These are phyloP conservation scores for Blepharisma stoltei DNA, from an alignment of 73 alveolate species.

Conservation along the genomic window DNA sequence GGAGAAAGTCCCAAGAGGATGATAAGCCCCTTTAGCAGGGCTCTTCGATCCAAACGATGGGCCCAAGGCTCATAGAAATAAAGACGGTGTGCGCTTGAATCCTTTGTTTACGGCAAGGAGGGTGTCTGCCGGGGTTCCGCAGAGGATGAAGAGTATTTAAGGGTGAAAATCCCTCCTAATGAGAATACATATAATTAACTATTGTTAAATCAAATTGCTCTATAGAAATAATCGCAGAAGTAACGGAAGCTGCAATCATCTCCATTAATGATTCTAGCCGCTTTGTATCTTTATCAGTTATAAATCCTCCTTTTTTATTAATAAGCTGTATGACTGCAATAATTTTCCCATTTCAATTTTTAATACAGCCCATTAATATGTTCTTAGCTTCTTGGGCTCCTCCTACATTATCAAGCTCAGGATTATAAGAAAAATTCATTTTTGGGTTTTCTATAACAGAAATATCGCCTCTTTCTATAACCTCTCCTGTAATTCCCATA, in stretches of 20 bases:
- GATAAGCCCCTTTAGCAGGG: no score
- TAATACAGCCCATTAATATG: not conserved
- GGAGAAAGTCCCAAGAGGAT: no score
- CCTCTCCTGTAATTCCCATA: conserved; percentile 16
- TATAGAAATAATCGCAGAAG: not conserved
- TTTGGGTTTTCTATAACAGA: conserved; percentile 21
- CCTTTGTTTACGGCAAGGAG: no score
- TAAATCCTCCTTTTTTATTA: conserved; percentile 15
- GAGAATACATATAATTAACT: no score
- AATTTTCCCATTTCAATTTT: conserved; percentile 14
- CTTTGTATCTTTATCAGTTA: not conserved
- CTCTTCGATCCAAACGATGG: no score
- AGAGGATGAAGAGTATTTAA: no score
- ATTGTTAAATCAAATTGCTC: conserved; percentile 15
- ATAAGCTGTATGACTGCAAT: conserved; percentile 10
- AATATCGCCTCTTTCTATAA: not conserved
- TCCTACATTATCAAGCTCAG: conserved; percentile 25
- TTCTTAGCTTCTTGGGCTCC: not conserved
- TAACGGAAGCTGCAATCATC: not conserved
- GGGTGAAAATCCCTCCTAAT: no score
- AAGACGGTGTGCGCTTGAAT: no score
- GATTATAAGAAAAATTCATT: not conserved
- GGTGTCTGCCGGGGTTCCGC: no score
- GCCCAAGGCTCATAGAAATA: no score
- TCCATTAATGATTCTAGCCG: not conserved